Evolutionary conservation across 2,329 filamentous ascomycete genomes (phyloP), one percentile per base, ranked within the genome.

Genomic region (Thermothelomyces thermophilus): DNA sequence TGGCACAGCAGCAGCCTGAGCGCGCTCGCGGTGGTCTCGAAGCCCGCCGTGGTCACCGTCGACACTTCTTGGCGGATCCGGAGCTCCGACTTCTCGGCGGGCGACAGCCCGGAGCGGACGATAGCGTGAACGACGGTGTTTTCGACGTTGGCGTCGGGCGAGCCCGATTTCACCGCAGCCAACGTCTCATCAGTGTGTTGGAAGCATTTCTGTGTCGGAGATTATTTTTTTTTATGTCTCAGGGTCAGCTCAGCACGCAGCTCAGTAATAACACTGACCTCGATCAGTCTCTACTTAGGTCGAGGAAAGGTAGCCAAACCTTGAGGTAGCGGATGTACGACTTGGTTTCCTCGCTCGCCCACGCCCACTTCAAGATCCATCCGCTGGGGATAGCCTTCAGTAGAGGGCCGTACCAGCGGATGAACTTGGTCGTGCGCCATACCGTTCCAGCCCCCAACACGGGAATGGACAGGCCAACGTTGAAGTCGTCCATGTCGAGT

Each of bases 361-460:
- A 19, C 20, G 17, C n/a, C n/a, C n/a, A n/a, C n/a, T 37, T 37
- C 35, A 37, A 13, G 16, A 37, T 17, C 35, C 16, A 20, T 5
- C 43, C 37, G 13, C 36, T 37, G 0, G 55, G 57, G 1, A 59
- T 50, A 5, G 54, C 45, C 26, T 26, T 35, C 19, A 60, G 42
- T 2, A 31, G 11, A 1, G 53, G 56, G 1, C 55, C 55, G 24
- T 53, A 59, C 50, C 53, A 58, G 37, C 50, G 50, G 9, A 59
- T 20, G 35, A 55, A 52, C 44, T 60, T 60, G 22, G 53, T 57
- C 1, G 16, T 33, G 3, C 55, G 50, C 57, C 57, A 59, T 9
- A 55, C 17, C 5, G 34, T 22, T 0, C 57, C 57, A 3, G 16
- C 43, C 5, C 49, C 54, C 14, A 52, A 20, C 1, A 50, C n/a